Base-by-base conservation (phyloP, 768 basidiomycete genomes). In the Zangia roseola region DNA sequence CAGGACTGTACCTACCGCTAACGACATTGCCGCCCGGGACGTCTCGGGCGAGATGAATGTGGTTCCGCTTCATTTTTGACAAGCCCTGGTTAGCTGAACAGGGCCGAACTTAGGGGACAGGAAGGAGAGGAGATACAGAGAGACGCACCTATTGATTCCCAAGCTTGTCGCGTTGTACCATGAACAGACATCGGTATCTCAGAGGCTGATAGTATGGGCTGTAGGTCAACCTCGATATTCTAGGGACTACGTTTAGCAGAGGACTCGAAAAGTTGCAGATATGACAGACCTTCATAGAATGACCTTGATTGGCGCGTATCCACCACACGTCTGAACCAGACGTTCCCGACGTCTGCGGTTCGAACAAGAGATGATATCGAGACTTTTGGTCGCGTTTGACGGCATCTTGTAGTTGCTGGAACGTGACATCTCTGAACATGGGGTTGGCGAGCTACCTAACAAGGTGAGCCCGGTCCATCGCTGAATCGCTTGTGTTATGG, bases 241-340 rank as follows among this genome's bases (percentile, higher is more conserved):
- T 94, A 52, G 21, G 39, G 28, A 19, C 8, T 16, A 16, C 1
- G 24, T 40, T 26, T 14, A 23, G 42, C 14, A 35, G 12, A 19
- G 9, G 17, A 8, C 40, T 47, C 14, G 10, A 37, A n/a, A 17
- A 19, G 13, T 8, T 12, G 25, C 30, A 5, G 31, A 43, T 24
- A 41, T 20, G 46, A 53, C 73, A 21, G 51, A 85, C 92, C 76
- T 84, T 79, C 39, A 95, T 73, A 0, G 91, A 88, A 69, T 94
- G 93, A 0, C 93, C 93, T 67, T 94, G 93, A 57, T 90, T 92
- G 8, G 93, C 93, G 30, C 86, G 78, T 56, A 94, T 91, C 85
- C 86, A 90, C 88, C 89, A 89, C n/a, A 74, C 63, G 9, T 75
- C 71, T 5, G 58, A 26, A 45, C 57, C 59, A 21, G 62, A 42